Conservation (phyloP, 2,329 filamentous ascomycete genomes). For the Sporothrix humicola region DNA sequence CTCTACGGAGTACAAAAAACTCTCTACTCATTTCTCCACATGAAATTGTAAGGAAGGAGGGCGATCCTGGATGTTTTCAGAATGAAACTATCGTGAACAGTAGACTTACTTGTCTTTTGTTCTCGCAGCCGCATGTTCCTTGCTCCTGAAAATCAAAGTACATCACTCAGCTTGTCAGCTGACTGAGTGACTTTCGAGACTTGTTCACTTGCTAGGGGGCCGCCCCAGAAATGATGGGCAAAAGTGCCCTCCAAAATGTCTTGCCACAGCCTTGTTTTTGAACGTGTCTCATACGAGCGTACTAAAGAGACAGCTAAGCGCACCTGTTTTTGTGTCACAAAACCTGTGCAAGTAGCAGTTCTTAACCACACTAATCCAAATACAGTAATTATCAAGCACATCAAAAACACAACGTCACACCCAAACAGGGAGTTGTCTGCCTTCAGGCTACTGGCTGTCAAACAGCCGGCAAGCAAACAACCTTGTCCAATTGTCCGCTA, state of each 20-base stretch:
- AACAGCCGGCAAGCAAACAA: background rate
- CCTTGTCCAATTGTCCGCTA: background rate
- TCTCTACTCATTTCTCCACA: background rate
- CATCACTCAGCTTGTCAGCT: background rate
- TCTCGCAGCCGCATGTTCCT: background rate
- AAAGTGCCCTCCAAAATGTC: background rate
- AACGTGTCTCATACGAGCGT: background rate
- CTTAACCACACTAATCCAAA: background rate
- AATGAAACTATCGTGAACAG: background rate
- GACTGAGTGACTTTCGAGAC: background rate
- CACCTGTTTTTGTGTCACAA: background rate
- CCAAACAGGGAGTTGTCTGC: background rate
- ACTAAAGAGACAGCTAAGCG: background rate
- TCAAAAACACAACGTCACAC: constrained; percentile 21
- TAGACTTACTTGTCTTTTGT: background rate
- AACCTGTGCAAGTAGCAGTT: background rate
- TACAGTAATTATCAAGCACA: constrained; percentile 12
- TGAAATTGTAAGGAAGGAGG: background rate
- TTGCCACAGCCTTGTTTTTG: constrained; percentile 26
- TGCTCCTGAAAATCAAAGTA: background rate
- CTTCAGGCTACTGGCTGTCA: background rate
- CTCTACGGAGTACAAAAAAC: background rate
- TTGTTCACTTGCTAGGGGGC: too few relatives aligned
- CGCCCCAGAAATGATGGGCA: background rate
- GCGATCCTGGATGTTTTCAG: background rate